phyloP scores from a whole-genome alignment of 2,329 filamentous ascomycete species.

The Corniculantispora saksenae region DNA sequence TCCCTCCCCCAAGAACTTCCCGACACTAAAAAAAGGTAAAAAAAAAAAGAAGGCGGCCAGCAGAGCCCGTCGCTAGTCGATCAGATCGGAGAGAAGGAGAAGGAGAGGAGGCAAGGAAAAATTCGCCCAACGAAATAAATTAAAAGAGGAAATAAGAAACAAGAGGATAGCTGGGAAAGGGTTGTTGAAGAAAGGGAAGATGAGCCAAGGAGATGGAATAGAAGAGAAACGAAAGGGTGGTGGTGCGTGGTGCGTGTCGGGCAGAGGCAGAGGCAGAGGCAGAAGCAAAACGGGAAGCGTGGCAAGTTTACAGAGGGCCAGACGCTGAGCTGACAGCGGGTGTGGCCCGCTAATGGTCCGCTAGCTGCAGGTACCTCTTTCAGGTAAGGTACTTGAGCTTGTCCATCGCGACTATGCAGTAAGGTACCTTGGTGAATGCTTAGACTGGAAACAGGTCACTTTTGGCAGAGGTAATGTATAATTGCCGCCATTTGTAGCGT shows the following conservation, averaged over 20 bases:
- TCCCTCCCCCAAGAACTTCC: background rate
- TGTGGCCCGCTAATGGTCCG: background rate
- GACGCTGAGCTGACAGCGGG: constrained; percentile 9
- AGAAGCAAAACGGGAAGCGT: constrained; percentile 15
- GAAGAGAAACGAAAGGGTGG: constrained; percentile 12
- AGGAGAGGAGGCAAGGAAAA: background rate
- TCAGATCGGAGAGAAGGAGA: background rate
- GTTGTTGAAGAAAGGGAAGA: constrained; percentile 5
- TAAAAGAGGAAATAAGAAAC: constrained; percentile 1
- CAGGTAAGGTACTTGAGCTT: too few relatives aligned
- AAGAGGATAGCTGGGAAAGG: background rate
- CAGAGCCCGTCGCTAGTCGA: constrained; percentile 4
- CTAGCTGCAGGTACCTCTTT: background rate
- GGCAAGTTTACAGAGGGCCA: constrained; percentile 12
- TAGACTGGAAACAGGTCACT: background rate
- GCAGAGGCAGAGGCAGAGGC: background rate
- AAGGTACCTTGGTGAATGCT: background rate
- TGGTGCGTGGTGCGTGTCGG: background rate
- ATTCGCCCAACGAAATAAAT: background rate
- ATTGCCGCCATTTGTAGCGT: background rate
- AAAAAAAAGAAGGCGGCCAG: background rate
- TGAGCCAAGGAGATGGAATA: constrained; percentile 6
- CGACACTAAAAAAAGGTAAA: background rate
- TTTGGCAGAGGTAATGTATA: background rate
- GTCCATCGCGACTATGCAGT: background rate